Conservation (phyloP, 2,329 filamentous ascomycete species). For the Aspergillus pseudonomiae region DNA sequence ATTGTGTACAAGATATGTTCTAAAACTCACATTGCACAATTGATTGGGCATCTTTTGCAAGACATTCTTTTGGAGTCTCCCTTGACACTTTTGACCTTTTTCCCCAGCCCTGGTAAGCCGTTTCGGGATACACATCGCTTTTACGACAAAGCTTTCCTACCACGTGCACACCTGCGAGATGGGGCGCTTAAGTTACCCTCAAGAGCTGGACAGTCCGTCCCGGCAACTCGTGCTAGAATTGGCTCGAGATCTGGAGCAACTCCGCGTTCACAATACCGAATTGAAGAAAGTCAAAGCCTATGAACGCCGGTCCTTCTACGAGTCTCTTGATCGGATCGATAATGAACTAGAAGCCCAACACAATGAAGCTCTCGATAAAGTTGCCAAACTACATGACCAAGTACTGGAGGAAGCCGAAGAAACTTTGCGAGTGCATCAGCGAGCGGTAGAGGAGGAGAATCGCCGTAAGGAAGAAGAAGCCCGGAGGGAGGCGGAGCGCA, state of each 20-base stretch:
- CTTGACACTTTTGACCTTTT: neutral
- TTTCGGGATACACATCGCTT: neutral
- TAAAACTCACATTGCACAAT: neutral
- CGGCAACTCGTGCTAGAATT: constrained; percentile 46
- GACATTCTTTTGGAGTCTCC: neutral
- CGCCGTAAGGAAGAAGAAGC: constrained; percentile 40
- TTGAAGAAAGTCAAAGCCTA: constrained; percentile 48
- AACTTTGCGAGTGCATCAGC: constrained; percentile 53
- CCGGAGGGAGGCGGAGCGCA: constrained; percentile 37
- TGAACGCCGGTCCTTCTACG: constrained; percentile 52
- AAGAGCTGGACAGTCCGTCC: constrained; percentile 43
- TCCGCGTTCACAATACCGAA: constrained; percentile 46
- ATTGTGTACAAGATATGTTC: constrained; percentile 1
- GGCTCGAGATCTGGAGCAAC: constrained; percentile 43
- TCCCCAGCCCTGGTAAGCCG: neutral
- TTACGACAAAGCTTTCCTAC: neutral
- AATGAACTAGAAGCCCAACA: constrained; percentile 66
- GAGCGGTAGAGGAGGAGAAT: constrained; percentile 43
- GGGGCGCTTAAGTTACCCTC: constrained; percentile 32
- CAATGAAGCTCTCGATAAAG: constrained; percentile 66
- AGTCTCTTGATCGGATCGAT: constrained; percentile 64
- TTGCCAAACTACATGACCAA: constrained; percentile 67
- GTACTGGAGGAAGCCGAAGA: constrained; percentile 61
- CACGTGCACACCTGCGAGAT: constrained; percentile 23
- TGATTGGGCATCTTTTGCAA: neutral